phyloP scores from a whole-genome alignment of 495 filamentous ascomycete species.

The Penicillium longicatenatum region DNA sequence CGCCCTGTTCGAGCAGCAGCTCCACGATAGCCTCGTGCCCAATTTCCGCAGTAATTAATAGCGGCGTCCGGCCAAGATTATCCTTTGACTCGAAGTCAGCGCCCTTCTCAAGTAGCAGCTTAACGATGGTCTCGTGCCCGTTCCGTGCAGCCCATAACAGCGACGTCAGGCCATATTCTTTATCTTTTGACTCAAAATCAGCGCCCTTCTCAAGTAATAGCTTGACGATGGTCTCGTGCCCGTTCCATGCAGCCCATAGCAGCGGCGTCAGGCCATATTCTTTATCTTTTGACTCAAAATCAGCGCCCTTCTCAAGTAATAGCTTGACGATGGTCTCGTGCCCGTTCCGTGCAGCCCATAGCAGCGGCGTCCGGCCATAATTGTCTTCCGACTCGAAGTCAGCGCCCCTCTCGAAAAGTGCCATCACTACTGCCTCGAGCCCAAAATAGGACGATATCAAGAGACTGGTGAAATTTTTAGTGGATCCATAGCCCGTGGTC shows the following conservation, averaged over 20 bases:
- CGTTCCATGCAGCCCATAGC: constrained; percentile 23
- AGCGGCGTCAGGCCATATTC: constrained; percentile 26
- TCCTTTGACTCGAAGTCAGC: constrained; percentile 16
- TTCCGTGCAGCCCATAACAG: constrained; percentile 25
- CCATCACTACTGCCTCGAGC: constrained; percentile 18
- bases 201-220: constrained; percentile 15
- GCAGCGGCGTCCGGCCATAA: constrained; percentile 8
- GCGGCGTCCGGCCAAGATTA: constrained; percentile 19
- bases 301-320: constrained; percentile 16
- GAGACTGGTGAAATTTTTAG: too few relatives aligned
- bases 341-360: background rate
- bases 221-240: constrained; percentile 23
- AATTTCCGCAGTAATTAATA: constrained; percentile 24
- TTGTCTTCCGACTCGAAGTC: constrained; percentile 15
- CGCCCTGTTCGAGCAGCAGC: constrained; percentile 15
- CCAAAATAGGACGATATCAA: too few relatives aligned
- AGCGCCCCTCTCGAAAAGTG: constrained; percentile 15
- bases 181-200: constrained; percentile 16
- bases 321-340: constrained; percentile 15
- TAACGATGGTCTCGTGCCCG: constrained; percentile 27
- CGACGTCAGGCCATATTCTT: constrained; percentile 20
- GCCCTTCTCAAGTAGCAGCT: constrained; percentile 14
- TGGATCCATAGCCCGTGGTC: too few relatives aligned
- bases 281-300: constrained; percentile 16
- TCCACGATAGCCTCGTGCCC: constrained; percentile 27